Evolutionary conservation across 148 eudicot species (phyloP).

Genomic region (Selenicereus undatus): DNA sequence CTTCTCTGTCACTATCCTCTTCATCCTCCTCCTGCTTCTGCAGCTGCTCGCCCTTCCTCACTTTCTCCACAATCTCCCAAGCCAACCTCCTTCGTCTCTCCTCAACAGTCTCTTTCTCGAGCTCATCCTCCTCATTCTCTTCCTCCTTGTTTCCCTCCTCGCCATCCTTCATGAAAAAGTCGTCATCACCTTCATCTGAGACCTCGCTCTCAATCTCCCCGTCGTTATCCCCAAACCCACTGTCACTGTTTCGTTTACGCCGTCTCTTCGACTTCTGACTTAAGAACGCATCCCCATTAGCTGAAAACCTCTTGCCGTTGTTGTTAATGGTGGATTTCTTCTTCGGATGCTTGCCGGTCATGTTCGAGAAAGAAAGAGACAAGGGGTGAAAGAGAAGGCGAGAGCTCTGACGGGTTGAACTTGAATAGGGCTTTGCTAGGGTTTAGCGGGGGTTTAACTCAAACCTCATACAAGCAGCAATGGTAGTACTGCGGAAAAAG

Average conservation of each 20-base stretch:
- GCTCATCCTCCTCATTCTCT: constrained; percentile 26
- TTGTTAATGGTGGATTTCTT: constrained; percentile 6
- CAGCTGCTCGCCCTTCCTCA: constrained; percentile 23
- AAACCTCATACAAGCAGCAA: no score
- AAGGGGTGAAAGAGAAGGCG: neutral
- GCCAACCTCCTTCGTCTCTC: constrained; percentile 31
- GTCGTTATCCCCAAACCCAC: constrained; percentile 17
- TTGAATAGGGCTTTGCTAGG: no score
- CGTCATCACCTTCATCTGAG: constrained; percentile 21
- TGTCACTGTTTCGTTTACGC: neutral
- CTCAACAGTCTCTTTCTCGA: constrained; percentile 34
- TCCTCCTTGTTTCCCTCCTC: neutral
- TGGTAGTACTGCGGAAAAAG: no score
- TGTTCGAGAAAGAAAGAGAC: neutral
- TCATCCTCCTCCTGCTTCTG: constrained; percentile 32
- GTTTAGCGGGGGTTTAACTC: no score
- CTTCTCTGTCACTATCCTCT: constrained; percentile 35
- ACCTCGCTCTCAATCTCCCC: constrained; percentile 31
- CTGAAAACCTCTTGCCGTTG: constrained; percentile 1
- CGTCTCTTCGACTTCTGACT: constrained; percentile 18
- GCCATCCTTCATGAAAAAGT: constrained; percentile 14
- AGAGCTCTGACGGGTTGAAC: neutral
- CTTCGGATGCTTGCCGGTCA: constrained; percentile 16
- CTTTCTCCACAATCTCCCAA: constrained; percentile 18
- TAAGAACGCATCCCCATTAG: constrained; percentile 4